phyloP scores from a whole-genome alignment of 2,329 filamentous ascomycete species.

The Pseudocercospora musae region DNA sequence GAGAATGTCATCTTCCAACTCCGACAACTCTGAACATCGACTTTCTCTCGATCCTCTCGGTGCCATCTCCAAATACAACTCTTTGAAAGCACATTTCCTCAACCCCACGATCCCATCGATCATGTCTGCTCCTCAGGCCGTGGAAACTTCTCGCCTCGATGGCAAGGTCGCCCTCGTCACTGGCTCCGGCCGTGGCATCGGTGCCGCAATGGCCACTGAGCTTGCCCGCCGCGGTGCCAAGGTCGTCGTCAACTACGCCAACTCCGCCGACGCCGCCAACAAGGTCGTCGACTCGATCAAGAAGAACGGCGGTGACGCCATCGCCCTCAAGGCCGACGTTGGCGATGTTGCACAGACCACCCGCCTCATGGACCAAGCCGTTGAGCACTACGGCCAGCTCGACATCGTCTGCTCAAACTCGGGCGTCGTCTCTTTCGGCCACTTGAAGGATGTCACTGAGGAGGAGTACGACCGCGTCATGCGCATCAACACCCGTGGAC shows the following conservation, averaged over 20 bases:
- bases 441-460: slow-evolving; percentile 53
- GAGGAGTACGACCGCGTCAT: slow-evolving; percentile 59
- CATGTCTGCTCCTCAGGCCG: slow-evolving; percentile 33
- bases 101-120: slow-evolving; percentile 31
- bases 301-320: slow-evolving; percentile 59
- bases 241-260: slow-evolving; percentile 66
- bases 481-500: slow-evolving; percentile 59
- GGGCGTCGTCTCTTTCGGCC: slow-evolving; percentile 54
- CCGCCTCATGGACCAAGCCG: slow-evolving; percentile 60
- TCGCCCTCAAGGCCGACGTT: slow-evolving; percentile 66
- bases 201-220: slow-evolving; percentile 63
- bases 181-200: slow-evolving; percentile 61
- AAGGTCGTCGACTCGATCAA: slow-evolving; percentile 65
- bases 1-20: slow-evolving; percentile 15
- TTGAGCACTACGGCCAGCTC: slow-evolving; percentile 62
- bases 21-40: slow-evolving; percentile 11
- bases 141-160: slow-evolving; percentile 51
- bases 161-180: slow-evolving; percentile 55
- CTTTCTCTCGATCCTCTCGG: slow-evolving; percentile 26
- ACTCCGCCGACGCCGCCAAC: slow-evolving; percentile 62
- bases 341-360: slow-evolving; percentile 62
- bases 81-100: slow-evolving; percentile 21
- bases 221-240: slow-evolving; percentile 63
- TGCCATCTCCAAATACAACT: slow-evolving; percentile 26
- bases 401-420: slow-evolving; percentile 70